Evolutionary conservation across 352 stramenopile genomes (phyloP).

Genomic region (Aphanomyces cochlioides): DNA sequence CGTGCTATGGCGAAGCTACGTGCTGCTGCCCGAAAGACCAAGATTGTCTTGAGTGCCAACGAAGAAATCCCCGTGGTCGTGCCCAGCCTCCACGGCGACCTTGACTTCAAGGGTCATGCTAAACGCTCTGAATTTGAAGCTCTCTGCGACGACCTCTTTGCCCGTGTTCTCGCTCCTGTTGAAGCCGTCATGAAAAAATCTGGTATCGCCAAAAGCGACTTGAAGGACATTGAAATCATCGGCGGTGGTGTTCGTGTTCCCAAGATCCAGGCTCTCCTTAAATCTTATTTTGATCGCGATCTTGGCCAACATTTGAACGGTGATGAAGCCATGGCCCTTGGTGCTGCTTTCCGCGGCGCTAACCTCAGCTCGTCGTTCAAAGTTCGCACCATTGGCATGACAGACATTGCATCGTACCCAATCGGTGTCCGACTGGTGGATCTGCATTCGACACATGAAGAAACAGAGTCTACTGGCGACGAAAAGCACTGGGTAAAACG

Average conservation of each 20-base stretch:
- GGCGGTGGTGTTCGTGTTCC: slow-evolving; percentile 95
- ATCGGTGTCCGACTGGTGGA: slow-evolving; percentile 85
- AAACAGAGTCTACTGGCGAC: slow-evolving; percentile 48
- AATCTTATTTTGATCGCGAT: slow-evolving; percentile 74
- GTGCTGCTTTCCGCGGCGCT: slow-evolving; percentile 92
- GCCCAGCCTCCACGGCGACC: slow-evolving; percentile 91
- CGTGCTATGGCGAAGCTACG: slow-evolving; percentile 94
- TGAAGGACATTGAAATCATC: slow-evolving; percentile 95
- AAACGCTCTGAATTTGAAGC: slow-evolving; percentile 90
- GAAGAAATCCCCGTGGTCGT: slow-evolving; percentile 94
- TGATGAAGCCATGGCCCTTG: slow-evolving; percentile 96
- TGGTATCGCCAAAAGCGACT: slow-evolving; percentile 87
- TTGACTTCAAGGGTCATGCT: slow-evolving; percentile 91
- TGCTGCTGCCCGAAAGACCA: slow-evolving; percentile 94
- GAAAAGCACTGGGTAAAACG: slow-evolving; percentile 87
- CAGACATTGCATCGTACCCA: slow-evolving; percentile 88
- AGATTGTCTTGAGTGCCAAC: slow-evolving; percentile 97
- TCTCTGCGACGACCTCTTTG: slow-evolving; percentile 85
- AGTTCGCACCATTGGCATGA: slow-evolving; percentile 93
- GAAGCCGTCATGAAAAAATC: slow-evolving; percentile 80
- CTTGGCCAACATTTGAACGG: slow-evolving; percentile 97
- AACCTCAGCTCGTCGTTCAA: slow-evolving; percentile 96
- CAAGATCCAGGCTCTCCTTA: slow-evolving; percentile 89
- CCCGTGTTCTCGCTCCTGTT: slow-evolving; percentile 81
- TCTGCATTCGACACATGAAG: slow-evolving; percentile 47